Percentiles rank a stretch among this genome's conserved stretches.
phyloP scores from a whole-genome alignment of 192 early-diverging fungal species.

The Physocladia obscura region DNA sequence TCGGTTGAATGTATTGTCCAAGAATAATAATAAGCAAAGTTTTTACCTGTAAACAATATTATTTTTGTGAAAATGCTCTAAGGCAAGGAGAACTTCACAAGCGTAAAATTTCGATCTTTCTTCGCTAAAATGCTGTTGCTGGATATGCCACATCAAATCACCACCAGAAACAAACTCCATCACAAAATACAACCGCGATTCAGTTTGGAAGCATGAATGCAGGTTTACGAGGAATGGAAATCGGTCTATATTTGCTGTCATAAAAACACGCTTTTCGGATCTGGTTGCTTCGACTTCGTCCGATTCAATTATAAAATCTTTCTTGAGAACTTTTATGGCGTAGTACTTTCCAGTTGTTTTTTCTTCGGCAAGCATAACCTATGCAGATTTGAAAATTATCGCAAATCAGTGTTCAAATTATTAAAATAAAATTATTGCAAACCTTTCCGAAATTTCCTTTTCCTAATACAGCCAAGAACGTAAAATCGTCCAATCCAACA shows the following conservation, averaged over 20 bases:
- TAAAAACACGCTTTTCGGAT: constrained; percentile 93
- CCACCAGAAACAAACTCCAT: constrained; percentile 98
- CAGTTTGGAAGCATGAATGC: constrained; percentile 28
- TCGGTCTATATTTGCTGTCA: constrained; percentile 83
- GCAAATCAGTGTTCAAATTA: constrained; percentile 40
- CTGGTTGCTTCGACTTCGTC: constrained; percentile 94
- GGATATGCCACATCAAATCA: constrained; percentile 99
- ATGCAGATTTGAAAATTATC: not conserved
- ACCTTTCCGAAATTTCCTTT: constrained; percentile 99
- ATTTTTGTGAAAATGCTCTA: constrained; percentile 94
- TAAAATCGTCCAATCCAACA: constrained; percentile 89
- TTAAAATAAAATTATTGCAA: not conserved
- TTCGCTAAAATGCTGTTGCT: constrained; percentile 85
- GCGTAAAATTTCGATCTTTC: constrained; percentile 95
- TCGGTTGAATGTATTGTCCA: too few relatives aligned
- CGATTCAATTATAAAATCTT: constrained; percentile 96
- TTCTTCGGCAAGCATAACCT: constrained; percentile 96
- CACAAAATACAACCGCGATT: constrained; percentile 74
- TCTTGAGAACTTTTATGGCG: constrained; percentile 98
- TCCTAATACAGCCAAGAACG: constrained; percentile 90
- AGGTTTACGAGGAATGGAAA: constrained; percentile 87
- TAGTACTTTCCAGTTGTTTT: constrained; percentile 76
- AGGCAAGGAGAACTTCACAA: constrained; percentile 88
- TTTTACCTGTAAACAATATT: constrained; percentile 88
- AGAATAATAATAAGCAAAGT: too few relatives aligned